These are phyloP conservation scores for Cutaneotrichosporon mucoides DNA, from an alignment of 1,284 basidiomycete species.

Conservation along the genomic window DNA sequence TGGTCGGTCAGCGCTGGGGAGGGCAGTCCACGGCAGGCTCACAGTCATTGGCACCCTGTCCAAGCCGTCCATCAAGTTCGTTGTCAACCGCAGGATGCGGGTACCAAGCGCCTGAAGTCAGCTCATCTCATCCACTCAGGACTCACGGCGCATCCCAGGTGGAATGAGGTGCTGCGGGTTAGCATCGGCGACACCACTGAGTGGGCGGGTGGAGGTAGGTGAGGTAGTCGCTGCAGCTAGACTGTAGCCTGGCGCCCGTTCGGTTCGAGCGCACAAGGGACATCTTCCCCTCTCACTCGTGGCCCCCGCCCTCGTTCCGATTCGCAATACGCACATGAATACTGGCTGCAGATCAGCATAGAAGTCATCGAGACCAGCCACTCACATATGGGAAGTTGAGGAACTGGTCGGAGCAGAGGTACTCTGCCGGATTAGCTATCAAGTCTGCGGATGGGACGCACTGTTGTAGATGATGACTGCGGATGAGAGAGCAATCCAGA, in stretches of 20 bases:
- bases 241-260: no score
- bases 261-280: no score
- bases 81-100: conserved; percentile 78
- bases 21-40: conserved; percentile 15
- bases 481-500: conserved; percentile 75
- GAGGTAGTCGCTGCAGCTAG: no score
- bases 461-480: conserved; percentile 94
- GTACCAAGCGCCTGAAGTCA: conserved; percentile 73
- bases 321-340: conserved; percentile 37
- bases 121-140: neutral
- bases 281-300: no score
- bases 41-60: conserved; percentile 78
- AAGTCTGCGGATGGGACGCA: conserved; percentile 13
- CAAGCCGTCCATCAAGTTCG: conserved; percentile 74
- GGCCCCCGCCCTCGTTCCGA: no score
- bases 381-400: conserved; percentile 65
- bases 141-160: conserved; percentile 44
- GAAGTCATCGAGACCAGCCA: neutral
- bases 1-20: conserved; percentile 14
- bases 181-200: conserved; percentile 44
- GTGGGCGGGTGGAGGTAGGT: no score
- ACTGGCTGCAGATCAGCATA: conserved; percentile 35
- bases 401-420: conserved; percentile 64
- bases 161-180: conserved; percentile 62
- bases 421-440: conserved; percentile 50